Conservation (phyloP, 768 basidiomycete species). For the Pulveroboletus sp. region DNA sequence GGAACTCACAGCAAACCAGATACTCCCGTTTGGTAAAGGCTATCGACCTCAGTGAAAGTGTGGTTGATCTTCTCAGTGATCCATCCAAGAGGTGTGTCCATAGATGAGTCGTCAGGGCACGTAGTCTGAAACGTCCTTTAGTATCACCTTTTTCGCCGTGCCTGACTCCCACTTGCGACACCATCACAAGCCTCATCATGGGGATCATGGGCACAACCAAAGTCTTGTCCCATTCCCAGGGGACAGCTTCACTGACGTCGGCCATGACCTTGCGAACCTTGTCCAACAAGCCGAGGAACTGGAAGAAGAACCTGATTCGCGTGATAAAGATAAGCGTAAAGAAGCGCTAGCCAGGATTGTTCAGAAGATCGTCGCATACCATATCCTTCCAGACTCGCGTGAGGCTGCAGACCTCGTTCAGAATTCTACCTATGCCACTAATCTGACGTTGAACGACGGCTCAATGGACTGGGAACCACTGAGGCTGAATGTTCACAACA, state of each 20-base stretch:
- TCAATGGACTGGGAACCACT: conserved; percentile 41
- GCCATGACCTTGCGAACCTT: conserved; percentile 5
- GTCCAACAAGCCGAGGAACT: conserved; percentile 31
- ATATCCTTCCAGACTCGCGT: conserved; percentile 36
- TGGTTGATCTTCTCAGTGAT: conserved; percentile 8
- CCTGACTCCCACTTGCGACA: conserved; percentile 1
- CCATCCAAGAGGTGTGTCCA: conserved; percentile 8
- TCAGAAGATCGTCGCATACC: conserved; percentile 45
- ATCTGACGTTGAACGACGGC: conserved; percentile 38
- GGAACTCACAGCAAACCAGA: neutral
- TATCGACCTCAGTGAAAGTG: conserved; percentile 13
- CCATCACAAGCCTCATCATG: conserved; percentile 1
- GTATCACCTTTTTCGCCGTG: conserved; percentile 14
- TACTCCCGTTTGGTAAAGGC: conserved; percentile 12
- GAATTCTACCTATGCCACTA: conserved; percentile 52
- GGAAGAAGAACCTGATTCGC: conserved; percentile 39
- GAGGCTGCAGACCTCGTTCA: conserved; percentile 38
- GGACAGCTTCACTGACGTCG: neutral
- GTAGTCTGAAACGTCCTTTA: neutral
- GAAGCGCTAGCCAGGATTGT: conserved; percentile 54
- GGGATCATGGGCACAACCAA: neutral
- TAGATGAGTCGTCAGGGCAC: too few relatives aligned
- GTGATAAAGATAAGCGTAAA: conserved; percentile 44
- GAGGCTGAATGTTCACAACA: conserved; percentile 39
- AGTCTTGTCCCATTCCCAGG: neutral